A percentile compares a stretch with the other conserved stretches of the same genome.
These are phyloP conservation scores for Quercus robur DNA, from an alignment of 306 rosid species.

Conservation along the genomic window DNA sequence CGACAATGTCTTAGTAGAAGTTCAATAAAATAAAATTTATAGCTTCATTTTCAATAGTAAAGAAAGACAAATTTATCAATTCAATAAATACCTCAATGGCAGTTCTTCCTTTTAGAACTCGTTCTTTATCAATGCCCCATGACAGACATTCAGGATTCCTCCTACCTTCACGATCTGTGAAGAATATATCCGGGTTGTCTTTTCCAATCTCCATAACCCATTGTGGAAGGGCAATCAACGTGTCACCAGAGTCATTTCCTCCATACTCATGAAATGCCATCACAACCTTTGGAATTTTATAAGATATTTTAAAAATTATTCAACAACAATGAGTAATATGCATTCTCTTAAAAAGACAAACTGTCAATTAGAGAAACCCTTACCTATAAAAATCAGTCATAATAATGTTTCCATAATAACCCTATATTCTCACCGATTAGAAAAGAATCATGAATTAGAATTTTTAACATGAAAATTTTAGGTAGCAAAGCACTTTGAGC, in stretches of 20 bases:
- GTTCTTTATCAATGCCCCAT: constrained; percentile 92
- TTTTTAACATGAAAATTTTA: constrained; percentile 1
- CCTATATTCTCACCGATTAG: neutral
- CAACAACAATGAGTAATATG: constrained; percentile 24
- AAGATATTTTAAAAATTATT: constrained; percentile 27
- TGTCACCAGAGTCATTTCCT: constrained; percentile 65
- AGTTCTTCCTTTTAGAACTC: constrained; percentile 93
- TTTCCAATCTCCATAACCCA: constrained; percentile 94
- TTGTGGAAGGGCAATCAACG: constrained; percentile 72
- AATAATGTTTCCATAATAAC: constrained; percentile 15
- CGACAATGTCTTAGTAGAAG: neutral
- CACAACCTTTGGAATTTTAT: constrained; percentile 67
- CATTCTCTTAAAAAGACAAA: constrained; percentile 10
- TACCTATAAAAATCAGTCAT: neutral
- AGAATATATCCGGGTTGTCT: constrained; percentile 85
- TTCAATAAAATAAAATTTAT: neutral
- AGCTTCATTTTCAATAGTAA: constrained; percentile 8
- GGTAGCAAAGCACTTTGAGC: constrained; percentile 6
- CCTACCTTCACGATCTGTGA: constrained; percentile 95
- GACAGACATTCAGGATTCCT: constrained; percentile 91
- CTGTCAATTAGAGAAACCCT: constrained; percentile 12
- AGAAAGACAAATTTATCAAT: neutral
- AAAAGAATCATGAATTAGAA: neutral
- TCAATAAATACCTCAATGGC: constrained; percentile 70
- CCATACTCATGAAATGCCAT: constrained; percentile 93